phyloP scores from a whole-genome alignment of 441 rosid species.

The Adansonia rubrostipa region DNA sequence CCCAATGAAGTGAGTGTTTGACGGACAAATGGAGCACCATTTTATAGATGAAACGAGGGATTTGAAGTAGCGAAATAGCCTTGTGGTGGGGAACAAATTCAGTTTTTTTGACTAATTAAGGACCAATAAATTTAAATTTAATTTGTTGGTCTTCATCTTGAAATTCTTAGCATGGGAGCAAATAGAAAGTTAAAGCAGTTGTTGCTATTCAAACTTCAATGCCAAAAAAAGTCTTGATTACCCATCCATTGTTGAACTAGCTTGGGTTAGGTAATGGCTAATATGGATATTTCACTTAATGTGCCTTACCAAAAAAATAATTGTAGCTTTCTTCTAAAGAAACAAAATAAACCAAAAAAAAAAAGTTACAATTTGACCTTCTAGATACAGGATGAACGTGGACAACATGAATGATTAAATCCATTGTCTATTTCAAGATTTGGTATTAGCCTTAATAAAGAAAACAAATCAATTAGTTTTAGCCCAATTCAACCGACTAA shows the following conservation, averaged over 20 bases:
- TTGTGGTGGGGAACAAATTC: neutral
- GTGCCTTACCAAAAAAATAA: neutral
- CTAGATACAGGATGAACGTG: neutral
- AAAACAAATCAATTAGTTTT: too few species aligned
- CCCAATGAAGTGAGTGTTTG: neutral
- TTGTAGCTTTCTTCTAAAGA: neutral
- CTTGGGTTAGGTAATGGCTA: neutral
- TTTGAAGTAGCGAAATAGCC: constrained; percentile 2
- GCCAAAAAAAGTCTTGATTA: neutral
- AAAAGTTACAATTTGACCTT: neutral
- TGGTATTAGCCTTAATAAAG: neutral
- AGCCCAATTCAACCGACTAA: neutral
- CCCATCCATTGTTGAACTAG: neutral
- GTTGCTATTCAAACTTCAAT: neutral
- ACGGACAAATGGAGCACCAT: constrained; percentile 2
- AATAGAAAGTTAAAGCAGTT: neutral
- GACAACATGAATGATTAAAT: neutral
- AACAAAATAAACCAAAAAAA: neutral
- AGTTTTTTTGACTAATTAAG: neutral
- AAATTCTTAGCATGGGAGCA: neutral
- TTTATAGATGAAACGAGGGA: constrained; percentile 4
- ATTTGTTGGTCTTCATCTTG: neutral
- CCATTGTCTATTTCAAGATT: neutral
- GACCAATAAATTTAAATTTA: neutral
- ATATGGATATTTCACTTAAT: too few species aligned